Evolutionary conservation across 768 basidiomycete genomes (phyloP).

Genomic region (Tulasnella calospora): DNA sequence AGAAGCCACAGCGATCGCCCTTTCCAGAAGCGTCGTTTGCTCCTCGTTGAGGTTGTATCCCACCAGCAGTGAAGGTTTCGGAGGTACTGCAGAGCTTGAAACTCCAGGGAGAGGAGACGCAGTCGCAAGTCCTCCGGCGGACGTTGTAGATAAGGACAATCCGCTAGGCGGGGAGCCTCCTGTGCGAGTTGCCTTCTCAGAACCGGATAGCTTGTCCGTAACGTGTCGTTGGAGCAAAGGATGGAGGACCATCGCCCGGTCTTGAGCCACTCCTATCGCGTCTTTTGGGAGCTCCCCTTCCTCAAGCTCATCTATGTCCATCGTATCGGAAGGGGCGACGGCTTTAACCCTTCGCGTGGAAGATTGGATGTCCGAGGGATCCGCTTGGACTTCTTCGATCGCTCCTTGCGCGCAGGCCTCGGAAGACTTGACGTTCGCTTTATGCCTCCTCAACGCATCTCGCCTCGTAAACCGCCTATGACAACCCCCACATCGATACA

Average conservation of each 20-base stretch:
- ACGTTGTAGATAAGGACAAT: neutral
- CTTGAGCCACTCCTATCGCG: conserved; percentile 9
- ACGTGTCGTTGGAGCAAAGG: conserved; percentile 23
- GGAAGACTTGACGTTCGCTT: conserved; percentile 27
- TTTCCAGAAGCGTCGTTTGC: conserved; percentile 26
- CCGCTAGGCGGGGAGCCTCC: neutral
- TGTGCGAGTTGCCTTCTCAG: neutral
- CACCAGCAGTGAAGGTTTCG: conserved; percentile 8
- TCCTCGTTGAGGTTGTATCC: conserved; percentile 24
- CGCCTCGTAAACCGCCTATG: conserved; percentile 41
- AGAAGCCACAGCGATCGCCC: conserved; percentile 24
- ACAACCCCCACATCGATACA: conserved; percentile 32
- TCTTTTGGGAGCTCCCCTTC: conserved; percentile 24
- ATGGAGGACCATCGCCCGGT: conserved; percentile 13
- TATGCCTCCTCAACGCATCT: conserved; percentile 43
- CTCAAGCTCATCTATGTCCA: conserved; percentile 11
- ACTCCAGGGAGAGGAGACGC: neutral
- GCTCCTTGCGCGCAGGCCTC: conserved; percentile 8
- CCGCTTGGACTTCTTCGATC: conserved; percentile 23
- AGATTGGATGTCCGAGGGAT: conserved; percentile 14
- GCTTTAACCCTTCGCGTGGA: conserved; percentile 19
- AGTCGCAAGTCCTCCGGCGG: conserved; percentile 7
- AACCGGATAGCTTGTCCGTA: conserved; percentile 15
- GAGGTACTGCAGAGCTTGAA: neutral
- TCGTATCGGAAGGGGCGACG: neutral